A percentile compares a stretch with the other conserved stretches of the same genome.
Conservation (phyloP, 495 filamentous ascomycete species). For the Tuber aestivum region DNA sequence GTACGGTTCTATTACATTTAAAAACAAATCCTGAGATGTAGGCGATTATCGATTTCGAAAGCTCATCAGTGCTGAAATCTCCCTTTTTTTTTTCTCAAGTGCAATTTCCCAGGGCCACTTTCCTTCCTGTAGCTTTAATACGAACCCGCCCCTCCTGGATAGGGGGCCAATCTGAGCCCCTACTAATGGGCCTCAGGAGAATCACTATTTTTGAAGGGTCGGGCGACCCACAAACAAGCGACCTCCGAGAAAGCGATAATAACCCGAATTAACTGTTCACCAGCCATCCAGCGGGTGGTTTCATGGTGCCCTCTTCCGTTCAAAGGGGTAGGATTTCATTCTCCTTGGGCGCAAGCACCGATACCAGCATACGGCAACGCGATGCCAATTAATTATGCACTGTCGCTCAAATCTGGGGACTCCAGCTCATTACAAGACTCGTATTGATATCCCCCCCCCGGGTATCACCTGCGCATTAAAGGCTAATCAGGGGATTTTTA, state of each 20-base stretch:
- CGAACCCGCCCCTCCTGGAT: too few species aligned
- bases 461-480: neutral
- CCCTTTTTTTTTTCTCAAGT: neutral
- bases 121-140: neutral
- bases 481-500: neutral
- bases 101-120: neutral
- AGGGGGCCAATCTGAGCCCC: too few species aligned
- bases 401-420: neutral
- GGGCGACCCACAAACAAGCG: too few species aligned
- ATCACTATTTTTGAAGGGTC: too few species aligned
- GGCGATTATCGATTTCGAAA: neutral
- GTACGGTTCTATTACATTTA: neutral
- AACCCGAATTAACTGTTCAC: neutral
- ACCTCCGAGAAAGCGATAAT: too few species aligned
- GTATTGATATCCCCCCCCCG: neutral
- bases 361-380: neutral
- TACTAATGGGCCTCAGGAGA: too few species aligned
- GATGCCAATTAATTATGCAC: neutral
- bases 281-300: too few species aligned
- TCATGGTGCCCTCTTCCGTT: neutral
- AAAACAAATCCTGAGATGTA: too few species aligned
- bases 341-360: too few species aligned
- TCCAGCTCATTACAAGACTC: neutral
- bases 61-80: neutral
- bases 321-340: too few species aligned